These are phyloP conservation scores for Aspergillus glaucus DNA, from an alignment of 2,329 filamentous ascomycete genomes.

Conservation along the genomic window DNA sequence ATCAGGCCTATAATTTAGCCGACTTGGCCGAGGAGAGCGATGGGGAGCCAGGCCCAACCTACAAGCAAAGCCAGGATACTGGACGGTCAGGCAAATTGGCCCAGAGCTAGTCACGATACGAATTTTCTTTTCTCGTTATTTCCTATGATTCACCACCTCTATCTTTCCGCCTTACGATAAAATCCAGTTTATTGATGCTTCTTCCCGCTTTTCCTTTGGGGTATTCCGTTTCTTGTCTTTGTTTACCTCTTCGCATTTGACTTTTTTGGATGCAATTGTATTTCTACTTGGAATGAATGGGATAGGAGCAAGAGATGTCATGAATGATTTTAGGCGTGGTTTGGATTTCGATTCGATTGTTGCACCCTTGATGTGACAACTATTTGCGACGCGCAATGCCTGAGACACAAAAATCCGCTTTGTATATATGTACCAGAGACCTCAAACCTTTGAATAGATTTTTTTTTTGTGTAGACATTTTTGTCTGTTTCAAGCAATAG, in stretches of 20 bases:
- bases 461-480: conserved; percentile 3
- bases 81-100: conserved; percentile 24
- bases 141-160: conserved; percentile 1
- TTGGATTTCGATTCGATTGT: conserved; percentile 7
- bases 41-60: conserved; percentile 38
- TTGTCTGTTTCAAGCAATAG: not conserved
- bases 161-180: conserved; percentile 14
- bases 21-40: conserved; percentile 75
- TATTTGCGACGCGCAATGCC: conserved; percentile 7
- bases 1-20: conserved; percentile 66
- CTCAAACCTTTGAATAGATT: conserved; percentile 15
- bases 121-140: conserved; percentile 4
- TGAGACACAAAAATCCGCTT: conserved; percentile 12
- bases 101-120: conserved; percentile 21
- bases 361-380: conserved; percentile 5
- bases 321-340: conserved; percentile 11
- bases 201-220: conserved; percentile 9
- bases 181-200: conserved; percentile 21
- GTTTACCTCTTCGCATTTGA: conserved; percentile 7
- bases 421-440: conserved; percentile 20
- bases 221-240: conserved; percentile 4
- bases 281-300: conserved; percentile 15
- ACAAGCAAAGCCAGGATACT: conserved; percentile 21
- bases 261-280: conserved; percentile 15
- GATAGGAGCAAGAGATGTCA: conserved; percentile 11